A percentile compares a stretch with the other conserved stretches of the same genome.
These are phyloP conservation scores for Colletotrichum theobromicola DNA, from an alignment of 2,329 filamentous ascomycete genomes.

Conservation along the genomic window DNA sequence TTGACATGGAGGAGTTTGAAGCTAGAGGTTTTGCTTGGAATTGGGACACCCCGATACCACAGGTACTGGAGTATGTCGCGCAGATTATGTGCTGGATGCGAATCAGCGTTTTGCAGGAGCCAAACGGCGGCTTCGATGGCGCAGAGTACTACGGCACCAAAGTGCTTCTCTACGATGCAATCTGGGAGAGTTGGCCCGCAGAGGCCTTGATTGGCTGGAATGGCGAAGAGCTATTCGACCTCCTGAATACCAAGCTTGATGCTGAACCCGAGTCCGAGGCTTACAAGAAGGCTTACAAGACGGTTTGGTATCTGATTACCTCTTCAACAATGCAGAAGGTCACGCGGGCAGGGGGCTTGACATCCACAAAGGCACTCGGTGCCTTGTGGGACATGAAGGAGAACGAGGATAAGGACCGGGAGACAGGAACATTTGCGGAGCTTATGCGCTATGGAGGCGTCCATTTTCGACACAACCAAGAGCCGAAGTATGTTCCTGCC, in stretches of 20 bases:
- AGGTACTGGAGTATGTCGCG: conserved; percentile 40
- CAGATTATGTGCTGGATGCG: conserved; percentile 43
- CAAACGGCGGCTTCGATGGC: conserved; percentile 27
- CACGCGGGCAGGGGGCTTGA: neutral
- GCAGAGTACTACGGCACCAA: conserved; percentile 23
- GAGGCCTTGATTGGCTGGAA: conserved; percentile 1
- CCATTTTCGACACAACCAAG: neutral
- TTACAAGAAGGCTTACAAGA: neutral
- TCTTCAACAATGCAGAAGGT: conserved; percentile 5
- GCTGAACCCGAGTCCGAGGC: neutral
- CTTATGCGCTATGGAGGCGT: neutral
- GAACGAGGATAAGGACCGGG: neutral
- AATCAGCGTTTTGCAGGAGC: conserved; percentile 27
- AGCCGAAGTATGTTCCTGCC: neutral
- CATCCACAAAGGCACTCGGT: neutral
- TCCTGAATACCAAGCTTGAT: neutral
- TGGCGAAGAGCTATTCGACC: neutral
- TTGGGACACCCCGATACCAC: conserved; percentile 33
- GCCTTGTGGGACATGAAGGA: conserved; percentile 1
- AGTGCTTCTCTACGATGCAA: neutral
- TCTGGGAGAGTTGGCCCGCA: neutral
- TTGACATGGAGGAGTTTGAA: conserved; percentile 30
- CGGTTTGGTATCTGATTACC: neutral
- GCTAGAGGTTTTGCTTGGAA: conserved; percentile 28
- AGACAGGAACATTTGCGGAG: conserved; percentile 3